Evolutionary conservation across 768 basidiomycete species (phyloP).

Genomic region (Mycena alexandri): DNA sequence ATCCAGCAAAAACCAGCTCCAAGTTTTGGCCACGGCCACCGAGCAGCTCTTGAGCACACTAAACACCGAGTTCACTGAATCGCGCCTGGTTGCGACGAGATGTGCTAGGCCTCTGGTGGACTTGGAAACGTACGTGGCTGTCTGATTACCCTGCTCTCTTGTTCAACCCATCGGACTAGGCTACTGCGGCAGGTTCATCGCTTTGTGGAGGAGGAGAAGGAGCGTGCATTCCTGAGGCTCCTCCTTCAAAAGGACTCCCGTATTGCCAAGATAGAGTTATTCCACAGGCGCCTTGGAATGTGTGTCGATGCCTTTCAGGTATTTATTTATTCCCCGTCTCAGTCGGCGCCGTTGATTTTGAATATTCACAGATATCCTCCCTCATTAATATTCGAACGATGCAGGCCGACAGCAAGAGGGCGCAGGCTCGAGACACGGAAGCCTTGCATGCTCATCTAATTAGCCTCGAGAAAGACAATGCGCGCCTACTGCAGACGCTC

Average conservation of each 20-base stretch:
- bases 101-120: too few species aligned
- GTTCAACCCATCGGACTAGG: too few species aligned
- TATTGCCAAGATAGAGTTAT: conserved; percentile 15
- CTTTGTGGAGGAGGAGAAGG: conserved; percentile 10
- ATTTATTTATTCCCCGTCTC: neutral
- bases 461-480: too few species aligned
- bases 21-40: neutral
- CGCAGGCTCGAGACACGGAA: conserved; percentile 19
- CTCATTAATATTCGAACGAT: conserved; percentile 25
- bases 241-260: conserved; percentile 10
- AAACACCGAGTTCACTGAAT: too few species aligned
- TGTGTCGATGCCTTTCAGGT: conserved; percentile 19
- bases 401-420: conserved; percentile 15
- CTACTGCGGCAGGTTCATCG: conserved; percentile 5
- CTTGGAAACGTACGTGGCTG: too few species aligned
- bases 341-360: neutral
- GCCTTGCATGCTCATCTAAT: too few species aligned
- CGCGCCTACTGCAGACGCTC: too few species aligned
- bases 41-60: conserved; percentile 19
- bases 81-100: too few species aligned
- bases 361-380: conserved; percentile 31
- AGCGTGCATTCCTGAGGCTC: too few species aligned
- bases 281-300: conserved; percentile 15
- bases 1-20: conserved; percentile 18
- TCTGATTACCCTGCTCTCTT: too few species aligned